Evolutionary conservation across 331 rosid species (phyloP), one percentile per base, ranked within the genome.

Genomic region (Telfairia occidentalis): DNA sequence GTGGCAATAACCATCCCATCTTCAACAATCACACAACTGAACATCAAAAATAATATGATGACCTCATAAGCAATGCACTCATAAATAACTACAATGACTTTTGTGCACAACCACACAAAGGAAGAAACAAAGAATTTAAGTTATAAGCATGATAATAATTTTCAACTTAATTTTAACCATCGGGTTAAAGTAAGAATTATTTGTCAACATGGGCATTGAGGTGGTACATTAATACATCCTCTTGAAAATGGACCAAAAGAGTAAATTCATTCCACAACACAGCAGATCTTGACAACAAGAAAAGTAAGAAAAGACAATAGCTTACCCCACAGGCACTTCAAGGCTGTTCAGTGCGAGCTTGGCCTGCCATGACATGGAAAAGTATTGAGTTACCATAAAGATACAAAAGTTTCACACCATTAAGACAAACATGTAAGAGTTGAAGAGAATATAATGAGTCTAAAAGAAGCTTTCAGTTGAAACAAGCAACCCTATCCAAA

Each of bases 261-360:
- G 12, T 42, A 42, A 21, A 67, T 24, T 23, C 35, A 65, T 38
- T 65, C 0, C 0, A 30, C 73, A 65, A 38, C 35, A 40, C 53
- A 15, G 12, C 73, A 66, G 52, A 40, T 66, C 52, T 66, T 66
- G 52, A 5, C 1, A 5, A n/a, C 26, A 48, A 71, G 5, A 30
- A 66, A 58, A 80, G 54, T 35, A 10, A 45, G 18, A 8, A 23
- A 13, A 54, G 59, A 60, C 30, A 73, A 48, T 34, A 65, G 73
- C 81, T 81, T 84, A 91, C 97, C 96, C 97, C 66, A 94, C 90
- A n/a, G 97, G 97, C 72, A 94, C 98, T 88, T 94, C 97, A 40
- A 89, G 90, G 77, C 24, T 76, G 23, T 85, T 86, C 86, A 94
- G 48, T 74, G 98, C 96, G 16, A 84, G 73, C 60, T 87, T 84